Evolutionary conservation across 2,329 filamentous ascomycete species (phyloP).

Genomic region (Colletotrichum camelliae): DNA sequence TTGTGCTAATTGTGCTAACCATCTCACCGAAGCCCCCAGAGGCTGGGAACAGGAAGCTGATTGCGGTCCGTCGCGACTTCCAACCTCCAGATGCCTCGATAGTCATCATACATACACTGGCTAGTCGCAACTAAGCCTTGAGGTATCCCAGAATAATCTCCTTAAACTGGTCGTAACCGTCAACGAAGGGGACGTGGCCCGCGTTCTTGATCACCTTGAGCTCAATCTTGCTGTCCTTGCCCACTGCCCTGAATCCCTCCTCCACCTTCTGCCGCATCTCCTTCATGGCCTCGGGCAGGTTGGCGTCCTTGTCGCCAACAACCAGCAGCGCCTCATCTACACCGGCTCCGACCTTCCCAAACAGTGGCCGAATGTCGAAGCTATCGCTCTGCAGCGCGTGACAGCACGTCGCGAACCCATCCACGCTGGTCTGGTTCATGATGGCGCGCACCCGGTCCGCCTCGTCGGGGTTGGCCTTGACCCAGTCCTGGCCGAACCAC

Average conservation of each 20-base stretch:
- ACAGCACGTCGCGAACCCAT: conserved; percentile 47
- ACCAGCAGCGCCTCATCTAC: conserved; percentile 41
- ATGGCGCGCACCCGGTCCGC: conserved; percentile 35
- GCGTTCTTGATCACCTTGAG: conserved; percentile 40
- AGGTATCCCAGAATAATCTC: conserved; percentile 30
- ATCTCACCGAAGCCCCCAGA: neutral
- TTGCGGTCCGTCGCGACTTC: neutral
- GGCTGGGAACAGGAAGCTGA: conserved; percentile 8
- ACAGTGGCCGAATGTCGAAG: conserved; percentile 44
- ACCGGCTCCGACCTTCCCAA: conserved; percentile 34
- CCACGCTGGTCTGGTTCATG: conserved; percentile 42
- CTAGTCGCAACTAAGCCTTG: neutral
- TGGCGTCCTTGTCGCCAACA: conserved; percentile 46
- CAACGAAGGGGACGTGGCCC: conserved; percentile 44
- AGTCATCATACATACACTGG: neutral
- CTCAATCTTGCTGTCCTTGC: conserved; percentile 30
- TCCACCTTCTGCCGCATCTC: conserved; percentile 41
- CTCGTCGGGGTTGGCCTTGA: conserved; percentile 38
- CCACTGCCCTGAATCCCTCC: conserved; percentile 30
- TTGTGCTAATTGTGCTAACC: neutral
- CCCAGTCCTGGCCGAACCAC: conserved; percentile 46
- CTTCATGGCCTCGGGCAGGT: conserved; percentile 43
- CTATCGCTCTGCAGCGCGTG: conserved; percentile 38
- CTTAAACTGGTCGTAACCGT: conserved; percentile 38
- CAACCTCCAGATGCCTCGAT: neutral